Evolutionary conservation across 2,329 filamentous ascomycete genomes (phyloP), one percentile per base, ranked within the genome.

Genomic region (Sarocladiaceae sp.): DNA sequence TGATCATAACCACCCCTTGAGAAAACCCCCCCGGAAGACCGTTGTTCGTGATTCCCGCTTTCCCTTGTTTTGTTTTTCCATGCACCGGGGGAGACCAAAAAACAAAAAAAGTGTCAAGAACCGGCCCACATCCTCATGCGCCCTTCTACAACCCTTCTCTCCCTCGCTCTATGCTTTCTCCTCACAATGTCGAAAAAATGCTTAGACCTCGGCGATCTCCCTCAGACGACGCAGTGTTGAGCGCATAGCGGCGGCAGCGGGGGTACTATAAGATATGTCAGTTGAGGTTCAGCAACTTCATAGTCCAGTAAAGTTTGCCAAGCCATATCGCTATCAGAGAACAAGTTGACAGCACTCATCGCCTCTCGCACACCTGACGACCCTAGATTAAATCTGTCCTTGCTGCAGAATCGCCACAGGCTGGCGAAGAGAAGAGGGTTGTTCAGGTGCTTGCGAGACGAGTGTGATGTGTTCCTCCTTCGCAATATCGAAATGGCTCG

Each of bases 221-320:
- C 90, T 85, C 76, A 96, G 80, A 82, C 90, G 85, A 76, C 90
- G 87, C 74, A 96, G 89, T 62, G 90, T 96, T 61, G 90, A 96
- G 73, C 90, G 83, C 73, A 90, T 95, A 63, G 90, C 88, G 63
- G 88, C 89, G 56, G 90, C 90, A 63, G 90, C 90, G 56, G 90
- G 87, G 62, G 90, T 96, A 57, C 88, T 94, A 60, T 59, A 39
- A n/a, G n/a, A 2, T 12, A 37, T 15, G 51, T 64, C 53, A 67
- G 63, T 55, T n/a, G n/a, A n/a, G n/a, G n/a, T n/a, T n/a, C n/a
- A n/a, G n/a, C n/a, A n/a, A n/a, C n/a, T n/a, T n/a, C n/a, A n/a
- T n/a, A n/a, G n/a, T 7, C 31, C 31, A 33, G 13, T 33, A 12
- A 15, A 6, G 13, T 6, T 15, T n/a, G 31, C 12, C 13, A 33